Percentiles rank a stretch among this genome's conserved stretches.
These are phyloP conservation scores for Geotrichum citri-aurantii DNA, from an alignment of 1,139 yeast species.

Conservation along the genomic window DNA sequence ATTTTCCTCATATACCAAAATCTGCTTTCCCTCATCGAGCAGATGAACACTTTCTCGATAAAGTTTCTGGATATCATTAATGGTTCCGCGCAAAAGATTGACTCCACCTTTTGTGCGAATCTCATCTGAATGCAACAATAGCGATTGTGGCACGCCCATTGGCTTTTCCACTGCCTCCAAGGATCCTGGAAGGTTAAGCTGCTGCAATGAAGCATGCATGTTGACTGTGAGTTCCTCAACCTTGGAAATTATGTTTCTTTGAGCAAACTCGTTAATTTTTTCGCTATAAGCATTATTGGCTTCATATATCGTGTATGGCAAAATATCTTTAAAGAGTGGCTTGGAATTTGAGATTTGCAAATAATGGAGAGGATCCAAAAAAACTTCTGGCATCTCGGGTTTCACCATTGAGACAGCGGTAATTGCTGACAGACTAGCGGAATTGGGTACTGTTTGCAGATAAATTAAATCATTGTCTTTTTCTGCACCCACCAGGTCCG, in stretches of 20 bases:
- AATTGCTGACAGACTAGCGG: slow-evolving; percentile 41
- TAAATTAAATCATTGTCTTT: slow-evolving; percentile 79
- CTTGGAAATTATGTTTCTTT: slow-evolving; percentile 48
- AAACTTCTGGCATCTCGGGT: slow-evolving; percentile 41
- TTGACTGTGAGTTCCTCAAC: slow-evolving; percentile 46
- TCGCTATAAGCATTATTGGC: slow-evolving; percentile 64
- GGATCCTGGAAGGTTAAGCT: slow-evolving; percentile 49
- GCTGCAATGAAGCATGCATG: slow-evolving; percentile 37
- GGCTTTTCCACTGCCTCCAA: slow-evolving; percentile 62
- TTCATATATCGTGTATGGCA: slow-evolving; percentile 65
- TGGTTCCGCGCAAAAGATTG: slow-evolving; percentile 39
- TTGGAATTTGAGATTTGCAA: slow-evolving; percentile 19
- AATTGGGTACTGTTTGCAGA: slow-evolving; percentile 55
- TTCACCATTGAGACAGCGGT: slow-evolving; percentile 50
- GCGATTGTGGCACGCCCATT: slow-evolving; percentile 53
- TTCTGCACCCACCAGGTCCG: slow-evolving; percentile 52
- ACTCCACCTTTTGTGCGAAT: slow-evolving; percentile 54
- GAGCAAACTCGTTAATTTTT: slow-evolving; percentile 54
- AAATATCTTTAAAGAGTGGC: slow-evolving; percentile 48
- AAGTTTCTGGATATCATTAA: slow-evolving; percentile 44
- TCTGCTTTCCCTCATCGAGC: slow-evolving; percentile 43
- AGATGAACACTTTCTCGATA: slow-evolving; percentile 41
- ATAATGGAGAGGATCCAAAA: slow-evolving; percentile 21
- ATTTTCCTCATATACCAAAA: slow-evolving; percentile 47
- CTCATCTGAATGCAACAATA: slow-evolving; percentile 51